Base-by-base conservation (phyloP, 192 early-diverging fungal species). In the Piromyces finnis region DNA sequence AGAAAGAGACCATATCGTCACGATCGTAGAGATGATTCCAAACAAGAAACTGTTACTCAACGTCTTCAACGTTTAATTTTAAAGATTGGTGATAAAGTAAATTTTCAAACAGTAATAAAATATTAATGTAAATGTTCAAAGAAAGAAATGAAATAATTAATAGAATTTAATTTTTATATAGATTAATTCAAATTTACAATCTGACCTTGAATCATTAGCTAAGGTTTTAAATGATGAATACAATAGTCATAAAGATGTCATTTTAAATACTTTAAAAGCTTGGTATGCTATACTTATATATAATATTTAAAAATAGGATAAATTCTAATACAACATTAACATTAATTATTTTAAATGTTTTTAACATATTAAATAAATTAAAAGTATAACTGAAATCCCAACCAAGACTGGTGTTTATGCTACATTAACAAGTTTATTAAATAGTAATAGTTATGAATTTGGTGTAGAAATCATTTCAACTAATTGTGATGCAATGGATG, bases 371-470 rank as follows among this genome's bases (percentile, higher is more conserved):
- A n/a, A n/a, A 37, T 14, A 37, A 37, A 37, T 14, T 1, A 37
- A 37, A 12, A 32, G 94, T 85, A 87, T 94, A 12, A 82, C 85
- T 29, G 91, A 95, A 79, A 82, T 96, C 22, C 92, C 94, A 12
- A 88, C 90, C 81, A 96, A 95, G 79, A 87, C 89, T 27, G 83
- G 87, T 28, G 82, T 94, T 29, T 99, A 95, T 81, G 94, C 91
- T 78, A 92, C 94, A 29, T 85, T 97, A 29, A 89, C 91, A 28
- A 95, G 94, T 30, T 83, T 99, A 28, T 83, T 99, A 30, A 97
- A 97, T 80, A 90, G 90, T 7, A 88, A 89, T 80, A 90, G 91
- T 81, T 82, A 83, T 79, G 90, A 89, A 28, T 88, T 91, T 2
- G 94, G 89, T 30, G 86, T 80, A 4, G 88, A 86, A 29, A 86